phyloP scores from a whole-genome alignment of 441 rosid species.

The Erysimum pusillum region DNA sequence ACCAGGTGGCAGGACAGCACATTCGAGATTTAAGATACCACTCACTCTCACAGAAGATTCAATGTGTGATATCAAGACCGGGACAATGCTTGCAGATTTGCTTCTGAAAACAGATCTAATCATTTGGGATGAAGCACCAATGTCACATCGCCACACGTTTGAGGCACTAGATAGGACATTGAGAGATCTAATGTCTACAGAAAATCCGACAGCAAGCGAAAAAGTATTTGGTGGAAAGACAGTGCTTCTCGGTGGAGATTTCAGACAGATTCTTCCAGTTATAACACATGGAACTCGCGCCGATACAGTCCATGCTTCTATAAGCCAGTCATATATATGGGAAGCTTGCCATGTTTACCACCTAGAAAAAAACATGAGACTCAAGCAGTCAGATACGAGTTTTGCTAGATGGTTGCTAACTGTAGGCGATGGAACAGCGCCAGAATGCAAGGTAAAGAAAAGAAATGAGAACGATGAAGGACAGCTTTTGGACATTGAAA shows the following conservation, averaged over 20 bases:
- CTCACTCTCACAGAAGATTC: background rate
- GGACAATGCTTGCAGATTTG: background rate
- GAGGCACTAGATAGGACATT: background rate
- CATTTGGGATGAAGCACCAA: constrained; percentile 6
- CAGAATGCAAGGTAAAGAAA: background rate
- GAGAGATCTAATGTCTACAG: background rate
- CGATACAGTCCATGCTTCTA: background rate
- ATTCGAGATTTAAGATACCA: background rate
- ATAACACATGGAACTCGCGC: background rate
- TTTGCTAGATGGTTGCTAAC: background rate
- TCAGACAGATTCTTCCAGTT: background rate
- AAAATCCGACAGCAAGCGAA: background rate
- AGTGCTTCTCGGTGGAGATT: background rate
- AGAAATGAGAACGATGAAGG: background rate
- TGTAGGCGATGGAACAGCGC: background rate
- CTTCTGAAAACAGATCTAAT: background rate
- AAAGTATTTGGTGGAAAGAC: background rate
- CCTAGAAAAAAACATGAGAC: background rate
- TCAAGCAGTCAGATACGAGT: background rate
- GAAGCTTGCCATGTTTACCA: background rate
- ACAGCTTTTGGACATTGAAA: background rate
- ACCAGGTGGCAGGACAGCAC: background rate
- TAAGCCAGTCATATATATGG: background rate
- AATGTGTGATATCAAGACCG: background rate
- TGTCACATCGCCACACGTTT: background rate